Evolutionary conservation across 331 rosid genomes (phyloP).

Genomic region (Ulmus americana): DNA sequence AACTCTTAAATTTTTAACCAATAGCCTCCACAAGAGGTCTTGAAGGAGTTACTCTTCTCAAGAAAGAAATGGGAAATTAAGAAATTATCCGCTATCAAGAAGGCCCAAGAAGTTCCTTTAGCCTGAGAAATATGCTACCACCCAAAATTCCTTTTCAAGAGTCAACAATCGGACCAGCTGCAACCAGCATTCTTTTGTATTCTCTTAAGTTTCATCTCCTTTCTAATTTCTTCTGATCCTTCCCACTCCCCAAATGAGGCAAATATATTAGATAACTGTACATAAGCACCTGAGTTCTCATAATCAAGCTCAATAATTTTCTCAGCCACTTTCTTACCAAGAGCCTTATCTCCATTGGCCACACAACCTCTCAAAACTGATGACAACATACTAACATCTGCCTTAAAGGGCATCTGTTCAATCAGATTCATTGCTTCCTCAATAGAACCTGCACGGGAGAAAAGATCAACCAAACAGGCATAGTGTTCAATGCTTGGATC

Average conservation of each 20-base stretch:
- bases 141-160: constrained; percentile 24
- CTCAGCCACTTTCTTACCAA: constrained; percentile 60
- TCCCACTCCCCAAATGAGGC: constrained; percentile 69
- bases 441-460: constrained; percentile 58
- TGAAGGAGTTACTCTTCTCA: background rate
- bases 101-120: background rate
- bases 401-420: constrained; percentile 58
- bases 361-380: constrained; percentile 70
- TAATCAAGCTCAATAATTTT: constrained; percentile 56
- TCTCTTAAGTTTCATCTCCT: constrained; percentile 43
- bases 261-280: constrained; percentile 62
- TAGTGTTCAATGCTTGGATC: constrained; percentile 57
- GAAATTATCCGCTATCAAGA: background rate
- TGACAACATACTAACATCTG: constrained; percentile 60
- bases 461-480: constrained; percentile 70
- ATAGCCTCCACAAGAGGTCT: background rate
- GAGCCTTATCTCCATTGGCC: constrained; percentile 44
- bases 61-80: background rate
- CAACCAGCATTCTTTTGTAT: constrained; percentile 51
- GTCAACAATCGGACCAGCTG: constrained; percentile 60
- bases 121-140: background rate
- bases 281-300: constrained; percentile 54
- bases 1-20: background rate
- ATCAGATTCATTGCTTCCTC: constrained; percentile 56
- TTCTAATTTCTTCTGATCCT: constrained; percentile 59